A percentile compares a stretch with the other conserved stretches of the same genome.
phyloP scores from a whole-genome alignment of 441 rosid genomes.

The Erodium chrysanthum region DNA sequence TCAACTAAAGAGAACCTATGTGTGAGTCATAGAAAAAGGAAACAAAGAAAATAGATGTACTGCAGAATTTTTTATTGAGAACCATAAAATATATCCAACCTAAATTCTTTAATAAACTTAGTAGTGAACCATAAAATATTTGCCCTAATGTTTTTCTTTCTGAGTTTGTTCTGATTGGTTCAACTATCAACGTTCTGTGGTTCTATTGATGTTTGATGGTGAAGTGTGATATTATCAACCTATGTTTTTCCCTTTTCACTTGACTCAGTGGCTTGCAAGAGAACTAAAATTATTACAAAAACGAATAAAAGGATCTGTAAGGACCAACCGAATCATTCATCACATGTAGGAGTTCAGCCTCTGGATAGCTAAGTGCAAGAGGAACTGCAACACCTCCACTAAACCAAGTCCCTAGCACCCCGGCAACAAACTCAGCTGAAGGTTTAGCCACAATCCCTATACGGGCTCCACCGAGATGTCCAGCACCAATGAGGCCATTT shows the following conservation, averaged over 20 bases:
- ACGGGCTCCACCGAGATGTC: constrained; percentile 72
- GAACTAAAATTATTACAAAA: not conserved
- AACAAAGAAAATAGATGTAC: not conserved
- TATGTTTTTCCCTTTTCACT: constrained; percentile 14
- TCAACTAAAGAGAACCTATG: not conserved
- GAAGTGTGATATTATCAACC: constrained; percentile 18
- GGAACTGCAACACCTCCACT: constrained; percentile 97
- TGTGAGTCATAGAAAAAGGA: not conserved
- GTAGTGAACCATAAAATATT: not conserved
- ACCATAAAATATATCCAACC: not conserved
- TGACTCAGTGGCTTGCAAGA: constrained; percentile 54
- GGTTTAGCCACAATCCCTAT: constrained; percentile 94
- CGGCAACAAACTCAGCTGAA: constrained; percentile 87
- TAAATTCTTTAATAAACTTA: not conserved
- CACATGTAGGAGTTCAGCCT: constrained; percentile 85
- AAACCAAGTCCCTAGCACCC: constrained; percentile 82
- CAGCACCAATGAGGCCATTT: constrained; percentile 25
- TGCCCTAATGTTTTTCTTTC: constrained; percentile 5
- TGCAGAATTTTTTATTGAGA: not conserved
- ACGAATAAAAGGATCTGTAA: not conserved
- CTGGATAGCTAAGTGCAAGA: constrained; percentile 90
- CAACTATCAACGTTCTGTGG: not conserved
- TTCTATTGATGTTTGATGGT: constrained; percentile 3
- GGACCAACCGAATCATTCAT: constrained; percentile 71
- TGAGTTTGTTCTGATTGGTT: not conserved